Conservation (phyloP, 2,329 filamentous ascomycete genomes). For the Epichloe uncinata region DNA sequence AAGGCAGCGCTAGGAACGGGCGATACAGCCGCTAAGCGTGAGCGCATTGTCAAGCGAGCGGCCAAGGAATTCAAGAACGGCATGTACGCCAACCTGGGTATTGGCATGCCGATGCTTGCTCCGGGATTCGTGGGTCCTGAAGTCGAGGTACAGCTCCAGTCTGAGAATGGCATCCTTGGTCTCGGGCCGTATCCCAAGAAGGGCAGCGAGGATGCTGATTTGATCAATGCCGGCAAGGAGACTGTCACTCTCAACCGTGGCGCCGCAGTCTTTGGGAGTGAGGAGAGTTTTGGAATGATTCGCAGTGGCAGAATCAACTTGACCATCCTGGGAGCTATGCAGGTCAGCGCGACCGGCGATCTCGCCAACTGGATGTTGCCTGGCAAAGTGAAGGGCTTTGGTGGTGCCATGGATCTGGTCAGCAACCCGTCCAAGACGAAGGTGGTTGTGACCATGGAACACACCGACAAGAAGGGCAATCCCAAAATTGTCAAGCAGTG, state of each 20-base stretch:
- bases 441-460: slow-evolving; percentile 95
- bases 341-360: slow-evolving; percentile 65
- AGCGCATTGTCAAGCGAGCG: slow-evolving; percentile 72
- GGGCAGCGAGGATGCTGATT: slow-evolving; percentile 69
- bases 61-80: slow-evolving; percentile 91
- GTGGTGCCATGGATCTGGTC: slow-evolving; percentile 87
- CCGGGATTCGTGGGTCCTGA: slow-evolving; percentile 69
- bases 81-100: slow-evolving; percentile 88
- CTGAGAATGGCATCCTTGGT: slow-evolving; percentile 68
- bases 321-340: slow-evolving; percentile 83
- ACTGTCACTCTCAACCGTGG: slow-evolving; percentile 75
- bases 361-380: slow-evolving; percentile 90
- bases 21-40: slow-evolving; percentile 60
- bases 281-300: slow-evolving; percentile 91
- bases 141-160: slow-evolving; percentile 71
- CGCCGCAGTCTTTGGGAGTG: slow-evolving; percentile 69
- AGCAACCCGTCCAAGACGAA: slow-evolving; percentile 75
- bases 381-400: slow-evolving; percentile 86
- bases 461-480: slow-evolving; percentile 90
- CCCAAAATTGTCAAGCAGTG: slow-evolving; percentile 93
- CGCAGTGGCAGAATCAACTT: slow-evolving; percentile 74
- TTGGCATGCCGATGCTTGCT: slow-evolving; percentile 88
- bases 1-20: slow-evolving; percentile 52
- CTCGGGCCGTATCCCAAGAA: slow-evolving; percentile 59
- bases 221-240: slow-evolving; percentile 90